Evolutionary conservation across 129 eudicot genomes (phyloP), one percentile per base, ranked within the genome.

Genomic region (Chrysanthemum seticuspe): DNA sequence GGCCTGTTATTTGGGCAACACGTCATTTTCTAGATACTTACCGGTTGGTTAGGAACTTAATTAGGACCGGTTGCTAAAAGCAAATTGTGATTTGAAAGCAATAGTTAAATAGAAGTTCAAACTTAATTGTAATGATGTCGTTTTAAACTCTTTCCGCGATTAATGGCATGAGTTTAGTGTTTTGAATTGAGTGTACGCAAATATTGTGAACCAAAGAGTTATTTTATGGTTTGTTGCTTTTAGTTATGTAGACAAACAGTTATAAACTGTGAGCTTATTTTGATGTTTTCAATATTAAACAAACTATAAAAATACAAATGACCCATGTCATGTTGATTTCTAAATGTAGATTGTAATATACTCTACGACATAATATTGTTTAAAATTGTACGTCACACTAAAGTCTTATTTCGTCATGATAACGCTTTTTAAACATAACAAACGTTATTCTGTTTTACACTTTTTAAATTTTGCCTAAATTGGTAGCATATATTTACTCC

Each of bases 101-200:
- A 11, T 7, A 44, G 25, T 44, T 29, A 16, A 65, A 1, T 14
- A 36, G 19, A 44, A 40, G 16, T 40, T 18, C 3, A 21, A 64
- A 36, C 40, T 18, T 19, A 48, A 14, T 67, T 45, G 54, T 51
- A 68, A 49, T 58, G 47, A 68, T 68, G 47, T n/a, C 73, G 61
- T 68, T 50, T 67, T 50, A 16, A 50, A 68, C 73, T 68, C 60
- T 68, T 68, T 3, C 73, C 25, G n/a, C 53, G 27, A 68, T 68
- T 68, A 8, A 1, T 11, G 72, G 72, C 45, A 48, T 25, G 56
- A 6, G 51, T 13, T 71, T 53, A 9, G 65, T 71, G 66, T 71
- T 57, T 7, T 14, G 44, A 57, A 57, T 57, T 9, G 23, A 57
- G 47, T 71, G 56, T 71, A 57, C 45, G 56, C 55, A 57, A 40